Base-by-base conservation (phyloP, 1,284 basidiomycete genomes). In the Fomitopsis betulina region DNA sequence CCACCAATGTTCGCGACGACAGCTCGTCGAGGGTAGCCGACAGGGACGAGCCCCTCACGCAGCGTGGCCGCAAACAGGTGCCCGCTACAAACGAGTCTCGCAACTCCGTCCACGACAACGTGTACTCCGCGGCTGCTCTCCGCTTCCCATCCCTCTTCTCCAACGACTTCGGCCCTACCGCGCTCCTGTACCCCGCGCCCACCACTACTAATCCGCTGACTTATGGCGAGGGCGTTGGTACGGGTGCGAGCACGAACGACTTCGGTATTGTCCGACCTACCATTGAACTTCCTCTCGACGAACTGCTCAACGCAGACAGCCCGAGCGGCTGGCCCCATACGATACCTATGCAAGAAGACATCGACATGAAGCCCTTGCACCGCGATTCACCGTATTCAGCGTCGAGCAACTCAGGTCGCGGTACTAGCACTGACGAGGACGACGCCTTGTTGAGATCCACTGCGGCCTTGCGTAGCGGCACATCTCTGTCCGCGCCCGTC, bases 251-350 rank as follows among this genome's bases (percentile, higher is more conserved):
- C 50, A 70, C 69, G 42, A 67, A 69, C 53, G 82, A 84, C 38
- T 82, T 91, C 67, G 80, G 80, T 70, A 84, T 92, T 61, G 70
- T 80, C 17, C 83, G 89, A 12, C 90, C 90, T 0, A 91, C 89
- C 35, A 91, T 91, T 65, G 89, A 91, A 69, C 81, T 92, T 33
- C 85, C 86, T 9, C 80, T 92, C 25, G 89, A 92, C 62, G 89
- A 92, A 62, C 77, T 92, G 58, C 79, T 92, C 62, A 78, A 77
- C 64, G 69, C 73, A 25, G 74, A 75, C 64, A 71, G 67, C 62
- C 72, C 74, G 35, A 68, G 68, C 19, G 66, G 68, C 58, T 75
- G 73, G 73, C 67, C 70, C 45, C 62, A 66, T n/a, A 62, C 58
- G 30, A 62, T 60, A 53, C 65, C 60, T 53, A 63, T 64, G 50